A percentile compares a stretch with the other conserved stretches of the same genome.
phyloP scores from a whole-genome alignment of 192 early-diverging fungal species.

The Backusella westeae region DNA sequence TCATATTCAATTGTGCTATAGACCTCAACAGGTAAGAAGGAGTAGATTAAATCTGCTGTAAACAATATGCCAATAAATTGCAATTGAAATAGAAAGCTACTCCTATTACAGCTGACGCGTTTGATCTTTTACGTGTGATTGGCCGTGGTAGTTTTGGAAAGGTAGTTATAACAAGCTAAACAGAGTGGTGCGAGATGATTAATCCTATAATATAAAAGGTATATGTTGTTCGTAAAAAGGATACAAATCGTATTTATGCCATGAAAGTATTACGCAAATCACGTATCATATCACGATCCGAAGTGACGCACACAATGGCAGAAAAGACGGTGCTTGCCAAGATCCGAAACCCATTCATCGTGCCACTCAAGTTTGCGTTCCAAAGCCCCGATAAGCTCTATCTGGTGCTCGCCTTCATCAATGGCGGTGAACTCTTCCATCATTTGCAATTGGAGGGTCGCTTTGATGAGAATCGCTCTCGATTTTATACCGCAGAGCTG shows the following conservation, averaged over 20 bases:
- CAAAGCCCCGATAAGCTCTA: constrained; percentile 95
- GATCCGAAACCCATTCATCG: constrained; percentile 92
- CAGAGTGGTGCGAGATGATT: background rate
- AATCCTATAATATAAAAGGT: constrained; percentile 37
- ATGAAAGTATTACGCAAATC: constrained; percentile 96
- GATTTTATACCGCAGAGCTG: constrained; percentile 94
- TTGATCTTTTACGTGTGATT: constrained; percentile 93
- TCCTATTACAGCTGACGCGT: constrained; percentile 83
- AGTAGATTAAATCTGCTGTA: background rate
- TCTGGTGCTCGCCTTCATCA: constrained; percentile 91
- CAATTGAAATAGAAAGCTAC: constrained; percentile 48
- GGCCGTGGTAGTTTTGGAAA: constrained; percentile 98
- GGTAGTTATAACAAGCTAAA: constrained; percentile 43
- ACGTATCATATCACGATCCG: constrained; percentile 88
- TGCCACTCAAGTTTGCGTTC: constrained; percentile 91
- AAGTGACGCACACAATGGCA: constrained; percentile 92
- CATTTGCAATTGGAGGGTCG: constrained; percentile 87
- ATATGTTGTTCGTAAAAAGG: constrained; percentile 91
- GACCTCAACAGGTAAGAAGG: constrained; percentile 53
- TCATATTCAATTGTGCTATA: constrained; percentile 72
- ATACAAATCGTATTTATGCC: constrained; percentile 93
- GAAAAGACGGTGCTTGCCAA: constrained; percentile 90
- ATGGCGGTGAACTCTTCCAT: constrained; percentile 97
- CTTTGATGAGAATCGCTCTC: constrained; percentile 84
- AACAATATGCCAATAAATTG: background rate